Percentiles rank a stretch among this genome's conserved stretches.
phyloP scores from a whole-genome alignment of 768 basidiomycete species.

The Dioszegia aurantiaca region DNA sequence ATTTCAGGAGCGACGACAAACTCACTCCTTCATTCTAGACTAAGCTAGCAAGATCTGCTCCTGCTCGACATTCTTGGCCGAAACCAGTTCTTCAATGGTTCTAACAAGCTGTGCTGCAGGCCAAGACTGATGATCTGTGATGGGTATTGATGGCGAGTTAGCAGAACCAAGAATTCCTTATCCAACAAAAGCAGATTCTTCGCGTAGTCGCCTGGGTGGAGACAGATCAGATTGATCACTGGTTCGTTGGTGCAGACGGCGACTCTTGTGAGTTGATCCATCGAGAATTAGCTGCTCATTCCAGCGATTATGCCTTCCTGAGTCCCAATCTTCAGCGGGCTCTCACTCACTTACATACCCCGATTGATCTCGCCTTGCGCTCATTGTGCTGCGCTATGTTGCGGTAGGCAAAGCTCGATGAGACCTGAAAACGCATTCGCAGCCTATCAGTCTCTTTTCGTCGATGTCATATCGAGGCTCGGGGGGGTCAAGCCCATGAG shows the following conservation, averaged over 20 bases:
- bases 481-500: too few species aligned
- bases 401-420: too few species aligned
- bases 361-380: constrained; percentile 32
- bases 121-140: constrained; percentile 12
- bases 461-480: too few species aligned
- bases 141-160: constrained; percentile 26
- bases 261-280: constrained; percentile 25
- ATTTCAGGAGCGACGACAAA: neutral
- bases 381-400: constrained; percentile 22
- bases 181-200: constrained; percentile 16
- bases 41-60: constrained; percentile 41
- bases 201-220: constrained; percentile 26
- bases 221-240: constrained; percentile 34
- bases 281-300: constrained; percentile 20
- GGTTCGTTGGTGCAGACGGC: constrained; percentile 21
- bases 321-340: neutral
- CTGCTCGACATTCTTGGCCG: constrained; percentile 19
- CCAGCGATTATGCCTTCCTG: too few species aligned
- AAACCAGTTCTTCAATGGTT: constrained; percentile 20
- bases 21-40: constrained; percentile 41
- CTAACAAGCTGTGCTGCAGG: constrained; percentile 22
- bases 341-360: constrained; percentile 33
- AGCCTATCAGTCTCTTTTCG: too few species aligned
- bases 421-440: too few species aligned
- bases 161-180: constrained; percentile 27